Evolutionary conservation across 2,329 filamentous ascomycete genomes (phyloP), one percentile per base, ranked within the genome.

Genomic region (Plenodomus tracheiphilus): DNA sequence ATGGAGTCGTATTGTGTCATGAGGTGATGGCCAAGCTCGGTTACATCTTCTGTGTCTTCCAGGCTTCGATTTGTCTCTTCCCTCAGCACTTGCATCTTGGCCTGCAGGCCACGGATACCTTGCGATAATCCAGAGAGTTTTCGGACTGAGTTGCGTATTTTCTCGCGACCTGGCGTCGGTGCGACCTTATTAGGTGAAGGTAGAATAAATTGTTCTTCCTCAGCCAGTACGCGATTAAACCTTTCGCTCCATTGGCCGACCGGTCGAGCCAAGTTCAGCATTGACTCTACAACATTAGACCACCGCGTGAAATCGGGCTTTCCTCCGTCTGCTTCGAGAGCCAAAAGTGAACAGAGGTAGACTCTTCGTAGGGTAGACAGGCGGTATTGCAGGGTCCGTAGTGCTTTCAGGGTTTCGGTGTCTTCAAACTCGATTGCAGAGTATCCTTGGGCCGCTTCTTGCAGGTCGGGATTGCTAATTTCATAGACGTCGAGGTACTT

Each of bases 1-100:
- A 99, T 95, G 4, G 91, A 93, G 47, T 99, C 94, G 71, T 97
- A 99, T 65, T 97, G 94, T 18, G 85, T 76, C 80, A 96, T 86
- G 34, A 97, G 80, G 54, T 85, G 86, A 0, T 86, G 82, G 0
- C 89, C 90, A 15, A 96, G 81, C 58, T 96, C 89, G 3, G 85
- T 84, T 4, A 79, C 70, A 53, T 89, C 84, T 32, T 78, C 75
- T 1, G 88, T 85, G 60, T 87, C 85, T 63, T 96, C 89, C 21
- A 96, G 74, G 37, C 85, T 85, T 51, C 84, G 84, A 65, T 89
- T 90, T 0, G 91, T 95, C 71, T 97, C 91, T 70, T 99, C 94
- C 41, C 91, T 85, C 46, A 97, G 76, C 7, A 99, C 80, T 51
- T 95, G 91, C 77, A 99, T 85, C 72, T 97, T 99, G 30, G 94